Percentiles rank a stretch among this genome's conserved stretches.
These are phyloP conservation scores for Pseudozyma thailandica DNA, from an alignment of 1,284 basidiomycete species.

Conservation along the genomic window DNA sequence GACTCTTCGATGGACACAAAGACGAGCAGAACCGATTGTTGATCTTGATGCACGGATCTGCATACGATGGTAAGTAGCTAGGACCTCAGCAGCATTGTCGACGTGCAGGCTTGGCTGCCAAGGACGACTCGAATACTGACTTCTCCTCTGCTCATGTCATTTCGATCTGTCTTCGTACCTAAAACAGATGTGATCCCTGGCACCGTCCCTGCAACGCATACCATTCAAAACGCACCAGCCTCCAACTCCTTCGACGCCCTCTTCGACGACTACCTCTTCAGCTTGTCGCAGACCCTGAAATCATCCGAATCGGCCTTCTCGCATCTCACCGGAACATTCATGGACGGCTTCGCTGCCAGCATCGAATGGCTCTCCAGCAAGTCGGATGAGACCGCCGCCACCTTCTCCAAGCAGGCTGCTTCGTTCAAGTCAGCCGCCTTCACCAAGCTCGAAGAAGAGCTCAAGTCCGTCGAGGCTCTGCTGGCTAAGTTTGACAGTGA, in stretches of 20 bases:
- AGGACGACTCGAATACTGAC: neutral
- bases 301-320: conserved; percentile 32
- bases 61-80: conserved; percentile 27
- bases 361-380: conserved; percentile 38
- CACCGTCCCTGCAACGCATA: conserved; percentile 39
- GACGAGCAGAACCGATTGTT: conserved; percentile 42
- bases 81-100: no score
- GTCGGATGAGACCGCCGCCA: conserved; percentile 5
- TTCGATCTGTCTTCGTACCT: neutral
- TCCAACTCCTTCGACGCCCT: conserved; percentile 47
- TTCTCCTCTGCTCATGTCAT: neutral
- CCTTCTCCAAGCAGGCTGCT: conserved; percentile 32
- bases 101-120: neutral
- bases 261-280: conserved; percentile 36
- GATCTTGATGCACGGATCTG: conserved; percentile 43
- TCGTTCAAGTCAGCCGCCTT: conserved; percentile 36
- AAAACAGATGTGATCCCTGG: conserved; percentile 35
- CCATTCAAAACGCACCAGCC: conserved; percentile 23
- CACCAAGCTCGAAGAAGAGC: conserved; percentile 34
- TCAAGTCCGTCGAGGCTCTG: conserved; percentile 33
- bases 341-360: conserved; percentile 34
- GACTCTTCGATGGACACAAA: conserved; percentile 39
- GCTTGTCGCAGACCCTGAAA: conserved; percentile 25
- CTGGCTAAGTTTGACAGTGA: conserved; percentile 19
- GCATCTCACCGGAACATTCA: conserved; percentile 32